Evolutionary conservation across 192 early-diverging fungal species (phyloP).

Genomic region (Backusella australiensis): DNA sequence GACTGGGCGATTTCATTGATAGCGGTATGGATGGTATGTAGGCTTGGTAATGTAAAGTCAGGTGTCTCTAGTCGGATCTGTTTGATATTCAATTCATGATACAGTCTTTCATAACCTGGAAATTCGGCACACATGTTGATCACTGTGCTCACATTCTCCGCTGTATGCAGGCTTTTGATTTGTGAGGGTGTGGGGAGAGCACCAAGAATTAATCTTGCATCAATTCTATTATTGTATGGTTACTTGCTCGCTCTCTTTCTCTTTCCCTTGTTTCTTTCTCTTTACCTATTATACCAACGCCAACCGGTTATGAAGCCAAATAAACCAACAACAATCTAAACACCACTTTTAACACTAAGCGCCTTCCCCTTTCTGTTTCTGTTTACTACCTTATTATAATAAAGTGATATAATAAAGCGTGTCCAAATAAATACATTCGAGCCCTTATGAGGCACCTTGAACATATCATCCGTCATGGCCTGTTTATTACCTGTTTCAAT

Average conservation of each 20-base stretch:
- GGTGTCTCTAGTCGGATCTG: constrained; percentile 43
- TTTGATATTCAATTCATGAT: constrained; percentile 32
- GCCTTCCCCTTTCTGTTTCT: not conserved
- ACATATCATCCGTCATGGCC: not conserved
- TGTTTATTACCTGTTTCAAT: not conserved
- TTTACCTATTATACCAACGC: constrained; percentile 32
- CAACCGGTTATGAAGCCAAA: constrained; percentile 31
- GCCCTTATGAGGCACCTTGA: constrained; percentile 11
- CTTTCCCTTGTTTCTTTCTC: not conserved
- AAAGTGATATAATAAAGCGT: constrained; percentile 22
- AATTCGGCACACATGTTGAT: constrained; percentile 55
- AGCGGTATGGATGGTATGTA: constrained; percentile 35
- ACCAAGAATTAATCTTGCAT: constrained; percentile 24
- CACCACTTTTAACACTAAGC: not conserved
- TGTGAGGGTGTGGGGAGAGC: constrained; percentile 29
- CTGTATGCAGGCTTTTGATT: constrained; percentile 20
- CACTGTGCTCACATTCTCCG: constrained; percentile 25
- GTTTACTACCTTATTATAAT: constrained; percentile 27
- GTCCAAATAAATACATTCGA: constrained; percentile 18
- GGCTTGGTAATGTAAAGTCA: constrained; percentile 41
- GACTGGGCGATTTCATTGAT: constrained; percentile 9
- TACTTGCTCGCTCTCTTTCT: not conserved
- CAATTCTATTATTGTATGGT: constrained; percentile 17
- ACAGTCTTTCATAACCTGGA: constrained; percentile 34
- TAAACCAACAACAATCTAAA: constrained; percentile 19